A percentile compares a stretch with the other conserved stretches of the same genome.
Evolutionary conservation across 768 basidiomycete species (phyloP).

Genomic region (Lentinus brumalis): DNA sequence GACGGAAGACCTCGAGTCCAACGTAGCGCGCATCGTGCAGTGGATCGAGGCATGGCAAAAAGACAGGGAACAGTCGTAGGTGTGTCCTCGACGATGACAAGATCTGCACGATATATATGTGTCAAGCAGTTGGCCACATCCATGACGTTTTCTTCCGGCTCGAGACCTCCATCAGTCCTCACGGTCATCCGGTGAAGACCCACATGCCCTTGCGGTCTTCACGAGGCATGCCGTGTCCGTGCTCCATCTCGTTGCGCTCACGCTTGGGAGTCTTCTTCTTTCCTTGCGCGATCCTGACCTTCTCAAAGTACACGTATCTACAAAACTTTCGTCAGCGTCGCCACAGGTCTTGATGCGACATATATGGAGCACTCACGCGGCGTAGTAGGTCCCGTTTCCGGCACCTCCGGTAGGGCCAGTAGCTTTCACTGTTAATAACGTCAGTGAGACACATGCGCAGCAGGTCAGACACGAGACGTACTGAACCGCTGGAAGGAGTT

Average conservation of each 20-base stretch:
- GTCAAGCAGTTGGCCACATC: too few species aligned
- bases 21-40: slow-evolving; percentile 81
- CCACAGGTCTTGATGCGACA: background rate
- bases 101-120: background rate
- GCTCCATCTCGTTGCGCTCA: slow-evolving; percentile 35
- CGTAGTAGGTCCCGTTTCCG: slow-evolving; percentile 46
- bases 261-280: slow-evolving; percentile 49
- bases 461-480: slow-evolving; percentile 25
- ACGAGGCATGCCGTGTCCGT: slow-evolving; percentile 20
- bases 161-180: background rate
- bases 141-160: background rate
- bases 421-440: slow-evolving; percentile 39
- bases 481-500: slow-evolving; percentile 50
- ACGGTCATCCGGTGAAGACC: slow-evolving; percentile 6
- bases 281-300: slow-evolving; percentile 45
- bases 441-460: background rate
- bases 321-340: background rate
- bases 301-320: slow-evolving; percentile 53
- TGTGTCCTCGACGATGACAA: background rate
- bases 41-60: slow-evolving; percentile 83
- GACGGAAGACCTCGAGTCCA: slow-evolving; percentile 80
- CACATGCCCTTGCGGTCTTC: slow-evolving; percentile 19
- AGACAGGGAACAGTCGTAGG: slow-evolving; percentile 20
- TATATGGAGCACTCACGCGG: slow-evolving; percentile 37
- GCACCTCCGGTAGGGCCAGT: slow-evolving; percentile 44